A percentile compares a stretch with the other conserved stretches of the same genome.
Conservation (phyloP, 768 basidiomycete genomes). For the Sistotremastrum niveocremeum region DNA sequence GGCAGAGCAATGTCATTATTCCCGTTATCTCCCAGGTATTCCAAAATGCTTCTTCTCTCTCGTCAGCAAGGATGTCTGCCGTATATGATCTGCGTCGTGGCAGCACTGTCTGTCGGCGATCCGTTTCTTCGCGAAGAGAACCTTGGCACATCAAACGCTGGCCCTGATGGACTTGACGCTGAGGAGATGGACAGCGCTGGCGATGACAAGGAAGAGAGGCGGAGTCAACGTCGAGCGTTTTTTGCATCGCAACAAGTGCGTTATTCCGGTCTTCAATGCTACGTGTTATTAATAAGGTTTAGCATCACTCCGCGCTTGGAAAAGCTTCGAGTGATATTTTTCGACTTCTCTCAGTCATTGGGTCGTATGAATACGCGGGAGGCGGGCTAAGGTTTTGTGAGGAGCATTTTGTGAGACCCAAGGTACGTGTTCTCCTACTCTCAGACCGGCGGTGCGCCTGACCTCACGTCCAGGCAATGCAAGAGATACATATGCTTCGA, state of each 20-base stretch:
- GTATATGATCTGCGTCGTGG: slow-evolving; percentile 83
- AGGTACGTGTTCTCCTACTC: slow-evolving; percentile 34
- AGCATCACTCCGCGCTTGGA: slow-evolving; percentile 76
- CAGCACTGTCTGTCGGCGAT: slow-evolving; percentile 86
- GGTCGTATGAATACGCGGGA: slow-evolving; percentile 88
- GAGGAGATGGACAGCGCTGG: slow-evolving; percentile 27
- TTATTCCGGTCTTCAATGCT: not conserved
- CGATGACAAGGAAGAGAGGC: slow-evolving; percentile 29
- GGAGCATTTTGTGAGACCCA: slow-evolving; percentile 80
- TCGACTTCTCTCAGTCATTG: slow-evolving; percentile 82
- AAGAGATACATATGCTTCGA: slow-evolving; percentile 93
- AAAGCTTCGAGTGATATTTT: slow-evolving; percentile 74
- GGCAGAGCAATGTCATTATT: slow-evolving; percentile 91
- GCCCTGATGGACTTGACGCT: slow-evolving; percentile 26
- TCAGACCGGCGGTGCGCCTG: not conserved
- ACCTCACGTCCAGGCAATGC: slow-evolving; percentile 62
- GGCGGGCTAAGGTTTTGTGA: slow-evolving; percentile 70
- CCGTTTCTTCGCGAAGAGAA: slow-evolving; percentile 81
- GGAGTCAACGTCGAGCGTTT: slow-evolving; percentile 57
- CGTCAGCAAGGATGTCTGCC: slow-evolving; percentile 83
- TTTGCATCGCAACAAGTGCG: slow-evolving; percentile 71
- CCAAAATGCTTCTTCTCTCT: slow-evolving; percentile 86
- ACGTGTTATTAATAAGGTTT: not conserved
- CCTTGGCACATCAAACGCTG: slow-evolving; percentile 14
- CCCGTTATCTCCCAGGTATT: slow-evolving; percentile 85